Conservation (phyloP, 2,329 filamentous ascomycete genomes). For the Pseudocercospora macadamiae region DNA sequence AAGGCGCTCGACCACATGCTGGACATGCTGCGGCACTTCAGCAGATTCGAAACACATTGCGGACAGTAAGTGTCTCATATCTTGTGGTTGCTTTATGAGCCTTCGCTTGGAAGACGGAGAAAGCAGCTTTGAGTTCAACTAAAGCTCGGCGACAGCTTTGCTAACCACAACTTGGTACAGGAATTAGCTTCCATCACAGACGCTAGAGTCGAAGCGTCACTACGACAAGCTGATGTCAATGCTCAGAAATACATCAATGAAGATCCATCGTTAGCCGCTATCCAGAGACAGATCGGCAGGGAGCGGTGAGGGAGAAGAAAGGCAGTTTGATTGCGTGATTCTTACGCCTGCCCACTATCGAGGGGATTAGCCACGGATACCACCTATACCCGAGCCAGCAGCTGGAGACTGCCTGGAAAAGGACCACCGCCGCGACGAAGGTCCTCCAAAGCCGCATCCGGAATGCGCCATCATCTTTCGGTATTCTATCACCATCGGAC, state of each 20-base stretch:
- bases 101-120: background rate
- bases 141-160: background rate
- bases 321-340: background rate
- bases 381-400: background rate
- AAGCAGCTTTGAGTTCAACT: background rate
- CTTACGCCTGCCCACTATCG: background rate
- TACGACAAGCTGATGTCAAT: conserved; percentile 57
- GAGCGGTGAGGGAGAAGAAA: background rate
- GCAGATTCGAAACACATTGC: conserved; percentile 52
- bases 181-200: conserved; percentile 62
- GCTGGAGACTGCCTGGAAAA: background rate
- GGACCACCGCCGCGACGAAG: background rate
- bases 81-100: background rate
- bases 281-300: conserved; percentile 20
- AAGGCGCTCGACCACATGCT: conserved; percentile 53
- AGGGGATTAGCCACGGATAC: too few relatives aligned
- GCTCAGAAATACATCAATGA: conserved; percentile 65
- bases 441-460: background rate
- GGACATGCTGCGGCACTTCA: conserved; percentile 54
- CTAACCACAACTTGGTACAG: conserved; percentile 39
- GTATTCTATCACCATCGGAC: background rate
- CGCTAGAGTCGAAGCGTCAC: conserved; percentile 57
- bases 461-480: background rate
- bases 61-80: conserved; percentile 37
- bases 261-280: conserved; percentile 56